Evolutionary conservation across 768 basidiomycete genomes (phyloP).

Genomic region (Exidia glandulosa): DNA sequence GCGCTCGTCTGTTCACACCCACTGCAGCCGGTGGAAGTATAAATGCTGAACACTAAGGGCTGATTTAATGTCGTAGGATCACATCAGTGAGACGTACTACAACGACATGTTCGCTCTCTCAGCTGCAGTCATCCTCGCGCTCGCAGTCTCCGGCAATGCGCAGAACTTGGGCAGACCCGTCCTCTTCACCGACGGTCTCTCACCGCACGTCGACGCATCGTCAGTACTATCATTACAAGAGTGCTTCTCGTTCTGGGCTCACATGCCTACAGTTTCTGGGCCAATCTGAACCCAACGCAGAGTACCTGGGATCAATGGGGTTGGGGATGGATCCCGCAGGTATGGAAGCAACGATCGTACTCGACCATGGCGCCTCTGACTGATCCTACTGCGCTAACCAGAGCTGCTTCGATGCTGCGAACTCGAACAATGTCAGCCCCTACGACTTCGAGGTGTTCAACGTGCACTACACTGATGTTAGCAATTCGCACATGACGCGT

Average conservation of each 20-base stretch:
- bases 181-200: background rate
- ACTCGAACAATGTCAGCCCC: background rate
- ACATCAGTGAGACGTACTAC: background rate
- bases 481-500: background rate
- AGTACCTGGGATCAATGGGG: background rate
- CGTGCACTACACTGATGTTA: background rate
- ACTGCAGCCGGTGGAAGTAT: too few relatives aligned
- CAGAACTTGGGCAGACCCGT: background rate
- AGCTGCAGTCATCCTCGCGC: background rate
- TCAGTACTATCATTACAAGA: background rate
- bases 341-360: background rate
- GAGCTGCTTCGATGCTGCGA: background rate
- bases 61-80: background rate
- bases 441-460: background rate
- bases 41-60: background rate
- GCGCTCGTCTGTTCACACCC: too few relatives aligned
- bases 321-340: background rate
- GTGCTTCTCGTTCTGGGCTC: background rate
- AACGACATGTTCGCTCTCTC: background rate
- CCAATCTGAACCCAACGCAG: background rate
- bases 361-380: background rate
- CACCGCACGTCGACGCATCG: background rate
- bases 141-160: background rate
- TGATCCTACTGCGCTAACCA: background rate
- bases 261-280: background rate